phyloP scores from a whole-genome alignment of 2,329 filamentous ascomycete species.

The Cordyceps pruinosa region DNA sequence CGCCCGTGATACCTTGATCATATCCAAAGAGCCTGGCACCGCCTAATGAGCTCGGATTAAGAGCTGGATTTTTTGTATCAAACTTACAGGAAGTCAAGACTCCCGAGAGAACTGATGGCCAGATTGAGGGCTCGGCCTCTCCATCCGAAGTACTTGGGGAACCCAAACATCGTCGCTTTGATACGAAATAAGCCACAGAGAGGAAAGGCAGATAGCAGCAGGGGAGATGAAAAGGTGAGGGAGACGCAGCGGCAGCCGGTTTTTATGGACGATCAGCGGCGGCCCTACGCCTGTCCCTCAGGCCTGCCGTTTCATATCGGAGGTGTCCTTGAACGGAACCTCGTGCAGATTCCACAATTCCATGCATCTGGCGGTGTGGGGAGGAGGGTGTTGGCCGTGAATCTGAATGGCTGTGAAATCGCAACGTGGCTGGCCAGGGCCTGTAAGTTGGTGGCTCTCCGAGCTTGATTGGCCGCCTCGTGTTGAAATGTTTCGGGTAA shows the following conservation, averaged over 20 bases:
- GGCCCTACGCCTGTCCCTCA: background rate
- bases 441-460: no score
- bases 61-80: background rate
- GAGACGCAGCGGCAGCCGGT: background rate
- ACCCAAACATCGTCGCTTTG: background rate
- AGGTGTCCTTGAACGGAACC: no score
- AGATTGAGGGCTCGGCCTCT: slow-evolving; percentile 15
- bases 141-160: slow-evolving; percentile 16
- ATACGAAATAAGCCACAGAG: background rate
- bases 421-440: background rate
- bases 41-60: background rate
- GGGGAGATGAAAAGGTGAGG: background rate
- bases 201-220: background rate
- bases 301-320: no score
- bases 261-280: background rate
- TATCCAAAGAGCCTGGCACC: slow-evolving; percentile 9
- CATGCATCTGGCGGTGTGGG: no score
- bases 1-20: slow-evolving; percentile 62
- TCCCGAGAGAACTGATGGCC: slow-evolving; percentile 16
- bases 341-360: no score
- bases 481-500: no score
- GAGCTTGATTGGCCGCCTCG: background rate
- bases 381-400: no score
- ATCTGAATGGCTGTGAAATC: no score
- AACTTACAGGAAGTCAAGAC: slow-evolving; percentile 14